Evolutionary conservation across 768 basidiomycete species (phyloP).

Genomic region (Trichaptum fuscoviolaceum): DNA sequence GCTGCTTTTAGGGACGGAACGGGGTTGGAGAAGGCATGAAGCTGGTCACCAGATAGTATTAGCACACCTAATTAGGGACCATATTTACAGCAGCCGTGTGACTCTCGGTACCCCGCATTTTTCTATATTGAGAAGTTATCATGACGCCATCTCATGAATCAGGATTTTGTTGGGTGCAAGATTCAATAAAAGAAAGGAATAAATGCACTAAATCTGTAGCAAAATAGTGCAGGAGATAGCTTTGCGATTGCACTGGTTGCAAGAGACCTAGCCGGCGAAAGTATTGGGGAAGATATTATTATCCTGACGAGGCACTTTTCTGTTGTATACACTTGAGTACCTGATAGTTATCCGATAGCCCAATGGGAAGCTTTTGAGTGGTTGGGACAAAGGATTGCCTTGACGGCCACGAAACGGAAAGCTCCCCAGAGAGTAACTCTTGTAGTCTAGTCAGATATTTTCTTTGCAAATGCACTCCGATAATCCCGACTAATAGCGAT

Average conservation of each 20-base stretch:
- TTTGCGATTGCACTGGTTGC: not conserved
- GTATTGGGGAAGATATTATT: conserved; percentile 1
- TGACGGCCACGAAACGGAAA: not conserved
- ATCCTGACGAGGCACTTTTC: not conserved
- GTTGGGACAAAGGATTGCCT: not conserved
- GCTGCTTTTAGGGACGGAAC: conserved; percentile 1
- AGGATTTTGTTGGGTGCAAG: not conserved
- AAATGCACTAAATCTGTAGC: no score
- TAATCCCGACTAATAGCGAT: not conserved
- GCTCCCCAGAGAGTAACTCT: not conserved
- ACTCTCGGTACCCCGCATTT: not conserved
- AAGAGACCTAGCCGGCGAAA: not conserved
- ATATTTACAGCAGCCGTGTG: not conserved
- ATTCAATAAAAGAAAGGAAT: not conserved
- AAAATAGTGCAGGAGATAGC: not conserved
- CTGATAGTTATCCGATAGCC: not conserved
- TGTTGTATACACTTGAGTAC: not conserved
- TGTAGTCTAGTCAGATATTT: not conserved
- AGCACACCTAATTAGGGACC: not conserved
- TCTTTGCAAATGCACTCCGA: not conserved
- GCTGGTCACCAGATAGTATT: not conserved
- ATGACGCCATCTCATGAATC: not conserved
- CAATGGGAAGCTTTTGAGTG: not conserved
- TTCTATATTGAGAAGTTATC: not conserved
- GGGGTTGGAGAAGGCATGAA: not conserved